These are phyloP conservation scores for Suillus lakei DNA, from an alignment of 768 basidiomycete genomes.

Conservation along the genomic window DNA sequence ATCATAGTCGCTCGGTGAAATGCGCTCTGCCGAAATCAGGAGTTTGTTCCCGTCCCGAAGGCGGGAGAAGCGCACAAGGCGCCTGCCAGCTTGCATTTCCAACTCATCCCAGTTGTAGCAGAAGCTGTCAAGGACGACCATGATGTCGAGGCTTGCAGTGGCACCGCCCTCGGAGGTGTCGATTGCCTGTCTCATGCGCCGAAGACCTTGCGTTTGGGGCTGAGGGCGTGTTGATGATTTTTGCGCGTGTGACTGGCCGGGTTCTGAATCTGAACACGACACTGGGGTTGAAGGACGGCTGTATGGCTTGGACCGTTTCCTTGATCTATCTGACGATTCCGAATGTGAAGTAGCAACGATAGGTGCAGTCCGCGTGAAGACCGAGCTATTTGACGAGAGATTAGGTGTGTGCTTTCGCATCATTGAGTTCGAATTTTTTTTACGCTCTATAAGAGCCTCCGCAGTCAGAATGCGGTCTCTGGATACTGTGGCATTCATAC, in stretches of 20 bases:
- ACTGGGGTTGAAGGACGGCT: slow-evolving; percentile 45
- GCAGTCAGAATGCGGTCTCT: neutral
- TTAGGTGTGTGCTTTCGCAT: slow-evolving; percentile 7
- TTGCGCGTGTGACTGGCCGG: slow-evolving; percentile 33
- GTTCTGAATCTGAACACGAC: slow-evolving; percentile 44
- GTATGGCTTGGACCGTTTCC: slow-evolving; percentile 45
- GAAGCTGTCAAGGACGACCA: slow-evolving; percentile 59
- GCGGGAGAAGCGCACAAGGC: slow-evolving; percentile 86
- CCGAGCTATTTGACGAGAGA: slow-evolving; percentile 5
- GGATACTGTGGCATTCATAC: slow-evolving; percentile 29
- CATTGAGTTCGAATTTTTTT: neutral
- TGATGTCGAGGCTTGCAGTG: slow-evolving; percentile 63
- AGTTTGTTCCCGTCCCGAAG: slow-evolving; percentile 77
- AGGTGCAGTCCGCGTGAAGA: neutral
- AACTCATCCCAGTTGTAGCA: slow-evolving; percentile 64
- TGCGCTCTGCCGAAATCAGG: slow-evolving; percentile 77
- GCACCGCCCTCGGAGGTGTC: slow-evolving; percentile 46
- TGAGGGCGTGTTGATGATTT: slow-evolving; percentile 9
- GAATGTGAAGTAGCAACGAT: slow-evolving; percentile 19
- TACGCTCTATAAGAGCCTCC: slow-evolving; percentile 10
- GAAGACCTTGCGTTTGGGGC: slow-evolving; percentile 16
- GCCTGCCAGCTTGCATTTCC: slow-evolving; percentile 71
- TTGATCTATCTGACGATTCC: slow-evolving; percentile 23
- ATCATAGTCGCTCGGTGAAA: slow-evolving; percentile 74
- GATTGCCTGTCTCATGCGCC: slow-evolving; percentile 29